Percentiles rank a stretch among this genome's conserved stretches.
These are phyloP conservation scores for Escovopsis sp. DNA, from an alignment of 2,329 filamentous ascomycete genomes.

Conservation along the genomic window DNA sequence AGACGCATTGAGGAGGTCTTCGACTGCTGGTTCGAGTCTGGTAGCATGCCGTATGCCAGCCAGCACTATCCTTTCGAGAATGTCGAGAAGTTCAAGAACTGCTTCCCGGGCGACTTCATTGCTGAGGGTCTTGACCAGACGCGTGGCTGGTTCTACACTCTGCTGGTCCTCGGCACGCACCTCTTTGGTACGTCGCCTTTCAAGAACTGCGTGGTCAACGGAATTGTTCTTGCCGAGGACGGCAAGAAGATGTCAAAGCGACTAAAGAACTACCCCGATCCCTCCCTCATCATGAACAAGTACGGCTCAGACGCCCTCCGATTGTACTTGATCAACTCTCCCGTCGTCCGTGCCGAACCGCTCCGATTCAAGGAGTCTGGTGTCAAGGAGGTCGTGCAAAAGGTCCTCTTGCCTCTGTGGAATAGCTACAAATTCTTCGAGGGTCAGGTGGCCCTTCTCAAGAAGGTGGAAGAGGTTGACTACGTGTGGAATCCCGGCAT, in stretches of 20 bases:
- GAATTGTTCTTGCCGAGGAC: constrained; percentile 83
- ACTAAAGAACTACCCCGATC: constrained; percentile 91
- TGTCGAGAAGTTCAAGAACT: constrained; percentile 60
- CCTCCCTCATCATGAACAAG: constrained; percentile 63
- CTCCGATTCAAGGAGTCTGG: constrained; percentile 82
- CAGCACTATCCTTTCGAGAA: constrained; percentile 90
- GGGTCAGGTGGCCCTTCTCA: constrained; percentile 68
- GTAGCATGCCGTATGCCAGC: constrained; percentile 86
- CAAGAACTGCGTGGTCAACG: constrained; percentile 93
- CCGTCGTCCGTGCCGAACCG: constrained; percentile 82
- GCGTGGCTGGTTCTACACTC: constrained; percentile 91
- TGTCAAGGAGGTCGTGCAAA: constrained; percentile 88
- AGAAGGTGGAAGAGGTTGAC: constrained; percentile 67
- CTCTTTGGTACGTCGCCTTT: constrained; percentile 76
- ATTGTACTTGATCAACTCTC: constrained; percentile 93
- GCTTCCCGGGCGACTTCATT: constrained; percentile 87
- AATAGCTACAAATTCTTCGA: constrained; percentile 97
- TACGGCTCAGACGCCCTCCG: constrained; percentile 88
- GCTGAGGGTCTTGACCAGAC: constrained; percentile 89
- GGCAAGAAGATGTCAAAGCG: constrained; percentile 99
- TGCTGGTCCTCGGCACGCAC: constrained; percentile 76
- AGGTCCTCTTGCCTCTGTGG: constrained; percentile 82
- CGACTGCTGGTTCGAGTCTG: constrained; percentile 95
- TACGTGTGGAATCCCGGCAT: constrained; percentile 65
- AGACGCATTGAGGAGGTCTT: constrained; percentile 78